phyloP scores from a whole-genome alignment of 768 basidiomycete species.

The Hericium erinaceus region DNA sequence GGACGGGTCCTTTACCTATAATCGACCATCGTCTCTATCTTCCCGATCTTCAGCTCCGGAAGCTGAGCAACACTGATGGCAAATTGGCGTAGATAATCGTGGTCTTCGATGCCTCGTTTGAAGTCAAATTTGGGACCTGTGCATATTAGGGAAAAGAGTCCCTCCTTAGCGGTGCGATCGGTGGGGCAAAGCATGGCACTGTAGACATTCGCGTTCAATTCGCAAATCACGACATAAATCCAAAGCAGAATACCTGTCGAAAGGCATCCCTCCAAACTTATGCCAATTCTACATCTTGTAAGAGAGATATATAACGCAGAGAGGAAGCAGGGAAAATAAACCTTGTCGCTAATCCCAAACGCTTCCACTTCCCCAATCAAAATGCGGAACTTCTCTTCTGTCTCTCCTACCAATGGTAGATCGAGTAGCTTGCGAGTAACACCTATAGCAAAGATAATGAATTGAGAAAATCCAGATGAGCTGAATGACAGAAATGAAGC shows the following conservation, averaged over 20 bases:
- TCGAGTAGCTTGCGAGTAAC: background rate
- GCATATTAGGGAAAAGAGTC: background rate
- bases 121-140: background rate
- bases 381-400: background rate
- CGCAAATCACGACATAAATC: too few relatives aligned
- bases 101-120: background rate
- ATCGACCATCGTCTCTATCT: background rate
- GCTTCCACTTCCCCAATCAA: conserved; percentile 1
- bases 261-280: background rate
- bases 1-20: too few relatives aligned
- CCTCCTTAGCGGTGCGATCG: background rate
- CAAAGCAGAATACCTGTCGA: background rate
- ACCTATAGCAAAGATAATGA: background rate
- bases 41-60: conserved; percentile 2
- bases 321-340: background rate
- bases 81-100: background rate
- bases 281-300: background rate
- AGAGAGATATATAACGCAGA: background rate
- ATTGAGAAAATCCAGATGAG: background rate
- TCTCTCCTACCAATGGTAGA: background rate
- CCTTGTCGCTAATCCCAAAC: background rate
- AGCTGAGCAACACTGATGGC: background rate
- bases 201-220: too few relatives aligned
- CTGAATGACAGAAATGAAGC: background rate
- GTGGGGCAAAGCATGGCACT: background rate